Conservation (phyloP, 2,329 filamentous ascomycete genomes). For the Fusarium avenaceum region DNA sequence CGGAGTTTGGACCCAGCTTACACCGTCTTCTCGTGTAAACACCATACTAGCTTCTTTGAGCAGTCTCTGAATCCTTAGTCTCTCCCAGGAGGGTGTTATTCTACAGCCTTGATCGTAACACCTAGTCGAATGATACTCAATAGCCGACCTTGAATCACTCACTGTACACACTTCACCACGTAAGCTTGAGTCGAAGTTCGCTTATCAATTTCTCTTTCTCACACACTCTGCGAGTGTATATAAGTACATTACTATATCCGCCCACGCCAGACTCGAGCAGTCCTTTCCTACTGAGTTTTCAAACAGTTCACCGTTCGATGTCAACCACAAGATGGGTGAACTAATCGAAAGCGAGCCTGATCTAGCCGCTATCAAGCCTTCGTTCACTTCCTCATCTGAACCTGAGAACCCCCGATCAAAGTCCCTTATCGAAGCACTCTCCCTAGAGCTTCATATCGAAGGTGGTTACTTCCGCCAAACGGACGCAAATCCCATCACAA, state of each 20-base stretch:
- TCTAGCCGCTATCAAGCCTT: conserved; percentile 33
- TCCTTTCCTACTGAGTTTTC: not conserved
- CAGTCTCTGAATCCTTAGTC: conserved; percentile 3
- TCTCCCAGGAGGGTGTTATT: conserved; percentile 11
- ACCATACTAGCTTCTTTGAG: conserved; percentile 27
- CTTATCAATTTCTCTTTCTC: conserved; percentile 15
- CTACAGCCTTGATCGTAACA: conserved; percentile 2
- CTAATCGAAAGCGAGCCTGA: conserved; percentile 17
- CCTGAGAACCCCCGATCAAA: conserved; percentile 35
- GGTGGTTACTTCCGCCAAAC: conserved; percentile 76
- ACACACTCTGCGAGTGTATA: conserved; percentile 21
- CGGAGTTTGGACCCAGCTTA: conserved; percentile 33
- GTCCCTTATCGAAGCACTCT: conserved; percentile 56
- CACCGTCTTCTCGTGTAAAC: conserved; percentile 23
- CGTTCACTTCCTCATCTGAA: conserved; percentile 32
- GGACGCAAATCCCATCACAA: conserved; percentile 63
- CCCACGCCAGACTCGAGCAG: not conserved
- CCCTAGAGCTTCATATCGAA: conserved; percentile 69
- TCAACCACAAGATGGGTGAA: conserved; percentile 28
- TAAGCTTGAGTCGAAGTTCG: conserved; percentile 11
- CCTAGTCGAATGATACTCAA: not conserved
- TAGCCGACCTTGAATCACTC: not conserved
- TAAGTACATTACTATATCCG: conserved; percentile 6
- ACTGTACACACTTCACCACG: not conserved
- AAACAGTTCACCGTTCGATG: not conserved